These are phyloP conservation scores for Neoarthrinium moseri DNA, from an alignment of 2,329 filamentous ascomycete genomes.

Conservation along the genomic window DNA sequence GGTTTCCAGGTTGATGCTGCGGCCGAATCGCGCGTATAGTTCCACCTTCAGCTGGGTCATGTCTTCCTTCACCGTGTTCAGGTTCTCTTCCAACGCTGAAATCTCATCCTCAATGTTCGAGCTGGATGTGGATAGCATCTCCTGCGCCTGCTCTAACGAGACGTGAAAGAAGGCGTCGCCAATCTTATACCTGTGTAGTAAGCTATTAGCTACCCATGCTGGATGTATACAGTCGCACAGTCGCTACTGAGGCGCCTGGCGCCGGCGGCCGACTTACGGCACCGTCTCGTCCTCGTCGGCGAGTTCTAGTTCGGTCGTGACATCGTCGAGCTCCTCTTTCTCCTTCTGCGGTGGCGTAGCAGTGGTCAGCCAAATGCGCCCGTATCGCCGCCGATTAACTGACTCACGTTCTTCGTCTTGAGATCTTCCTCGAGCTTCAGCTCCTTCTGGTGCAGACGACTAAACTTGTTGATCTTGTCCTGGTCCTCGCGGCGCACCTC, in stretches of 20 bases:
- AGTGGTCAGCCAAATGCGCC: constrained; percentile 21
- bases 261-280: constrained; percentile 74
- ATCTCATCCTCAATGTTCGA: constrained; percentile 77
- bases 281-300: constrained; percentile 93
- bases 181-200: constrained; percentile 80
- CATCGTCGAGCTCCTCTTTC: constrained; percentile 95
- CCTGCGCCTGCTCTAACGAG: constrained; percentile 79
- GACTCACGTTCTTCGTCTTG: constrained; percentile 72
- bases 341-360: constrained; percentile 69
- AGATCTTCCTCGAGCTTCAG: constrained; percentile 76
- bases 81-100: constrained; percentile 70
- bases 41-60: constrained; percentile 89
- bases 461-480: constrained; percentile 98
- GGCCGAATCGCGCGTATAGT: constrained; percentile 90
- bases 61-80: constrained; percentile 75
- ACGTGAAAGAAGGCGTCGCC: constrained; percentile 94
- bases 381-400: too few relatives aligned
- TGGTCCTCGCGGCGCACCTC: constrained; percentile 96
- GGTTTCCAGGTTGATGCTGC: constrained; percentile 95
- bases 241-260: too few relatives aligned
- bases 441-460: constrained; percentile 86
- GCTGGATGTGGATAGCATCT: constrained; percentile 72
- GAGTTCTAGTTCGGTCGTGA: constrained; percentile 87
- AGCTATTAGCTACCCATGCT: not conserved
- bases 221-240: too few relatives aligned